Evolutionary conservation across 2,329 filamentous ascomycete species (phyloP).

Genomic region (Fusarium xyrophilum): DNA sequence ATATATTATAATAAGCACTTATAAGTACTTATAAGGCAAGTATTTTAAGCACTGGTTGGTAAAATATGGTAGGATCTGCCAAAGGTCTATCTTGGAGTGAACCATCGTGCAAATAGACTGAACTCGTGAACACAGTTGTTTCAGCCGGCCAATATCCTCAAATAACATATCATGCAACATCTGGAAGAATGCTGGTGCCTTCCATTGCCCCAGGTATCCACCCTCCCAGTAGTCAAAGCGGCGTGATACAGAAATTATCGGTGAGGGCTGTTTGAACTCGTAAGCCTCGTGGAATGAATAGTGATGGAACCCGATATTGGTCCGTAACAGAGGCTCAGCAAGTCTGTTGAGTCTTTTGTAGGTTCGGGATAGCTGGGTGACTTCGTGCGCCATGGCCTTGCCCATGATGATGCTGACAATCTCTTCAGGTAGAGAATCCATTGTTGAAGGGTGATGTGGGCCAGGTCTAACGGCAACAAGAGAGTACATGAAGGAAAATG

Average conservation of each 20-base stretch:
- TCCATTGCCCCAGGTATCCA: not conserved
- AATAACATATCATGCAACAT: not conserved
- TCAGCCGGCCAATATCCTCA: not conserved
- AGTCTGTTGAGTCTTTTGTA: not conserved
- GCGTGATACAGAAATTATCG: not conserved
- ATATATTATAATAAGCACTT: too few relatives aligned
- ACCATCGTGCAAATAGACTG: not conserved
- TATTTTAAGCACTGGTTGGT: too few relatives aligned
- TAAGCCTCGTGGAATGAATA: not conserved
- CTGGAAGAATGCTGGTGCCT: not conserved
- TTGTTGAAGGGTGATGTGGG: not conserved
- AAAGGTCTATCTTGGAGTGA: not conserved
- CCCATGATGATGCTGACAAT: not conserved
- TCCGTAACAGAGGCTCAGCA: not conserved
- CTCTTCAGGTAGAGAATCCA: not conserved
- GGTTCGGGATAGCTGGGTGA: not conserved
- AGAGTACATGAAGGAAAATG: too few relatives aligned
- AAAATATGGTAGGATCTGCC: not conserved
- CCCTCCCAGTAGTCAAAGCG: not conserved
- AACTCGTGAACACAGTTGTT: not conserved
- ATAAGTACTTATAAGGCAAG: too few relatives aligned
- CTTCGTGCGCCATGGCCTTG: not conserved
- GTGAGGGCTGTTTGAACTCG: not conserved
- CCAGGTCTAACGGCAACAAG: fast-evolving
- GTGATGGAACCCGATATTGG: not conserved